These are phyloP conservation scores for Lachancea fermentati DNA, from an alignment of 805 yeast genomes.

Conservation along the genomic window DNA sequence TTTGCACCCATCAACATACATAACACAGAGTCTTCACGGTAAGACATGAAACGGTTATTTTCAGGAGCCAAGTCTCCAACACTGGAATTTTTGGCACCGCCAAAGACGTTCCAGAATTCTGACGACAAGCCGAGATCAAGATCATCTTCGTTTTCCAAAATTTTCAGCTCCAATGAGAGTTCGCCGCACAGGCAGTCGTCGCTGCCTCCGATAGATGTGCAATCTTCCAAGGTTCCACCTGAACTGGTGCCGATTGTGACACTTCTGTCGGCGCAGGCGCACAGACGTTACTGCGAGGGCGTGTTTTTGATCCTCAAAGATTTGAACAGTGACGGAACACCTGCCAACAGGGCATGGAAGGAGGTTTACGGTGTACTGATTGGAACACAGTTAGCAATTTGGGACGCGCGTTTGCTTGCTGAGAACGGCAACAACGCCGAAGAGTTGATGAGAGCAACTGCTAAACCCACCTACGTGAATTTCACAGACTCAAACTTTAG, in stretches of 20 bases:
- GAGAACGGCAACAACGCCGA: slow-evolving; percentile 37
- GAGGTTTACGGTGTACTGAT: slow-evolving; percentile 89
- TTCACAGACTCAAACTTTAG: slow-evolving; percentile 85
- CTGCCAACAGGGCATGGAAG: slow-evolving; percentile 78
- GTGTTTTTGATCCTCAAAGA: slow-evolving; percentile 69
- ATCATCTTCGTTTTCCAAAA: slow-evolving; percentile 21
- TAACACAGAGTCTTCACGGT: too few species aligned
- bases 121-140: slow-evolving; percentile 13
- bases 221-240: slow-evolving; percentile 28
- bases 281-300: slow-evolving; percentile 72
- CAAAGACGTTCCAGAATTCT: slow-evolving; percentile 19
- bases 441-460: slow-evolving; percentile 48
- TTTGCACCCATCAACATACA: too few species aligned
- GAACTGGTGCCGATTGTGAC: slow-evolving; percentile 65
- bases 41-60: slow-evolving; percentile 28
- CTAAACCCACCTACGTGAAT: slow-evolving; percentile 83
- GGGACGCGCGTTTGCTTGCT: slow-evolving; percentile 74
- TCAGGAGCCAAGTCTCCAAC: slow-evolving; percentile 24
- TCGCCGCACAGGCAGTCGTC: slow-evolving; percentile 10
- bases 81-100: slow-evolving; percentile 24
- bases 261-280: slow-evolving; percentile 64
- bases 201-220: slow-evolving; percentile 15
- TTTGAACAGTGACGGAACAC: slow-evolving; percentile 77
- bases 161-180: slow-evolving; percentile 16
- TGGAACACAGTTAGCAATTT: slow-evolving; percentile 87